These are phyloP conservation scores for Pulchroboletus neoregius DNA, from an alignment of 1,284 basidiomycete genomes.

Conservation along the genomic window DNA sequence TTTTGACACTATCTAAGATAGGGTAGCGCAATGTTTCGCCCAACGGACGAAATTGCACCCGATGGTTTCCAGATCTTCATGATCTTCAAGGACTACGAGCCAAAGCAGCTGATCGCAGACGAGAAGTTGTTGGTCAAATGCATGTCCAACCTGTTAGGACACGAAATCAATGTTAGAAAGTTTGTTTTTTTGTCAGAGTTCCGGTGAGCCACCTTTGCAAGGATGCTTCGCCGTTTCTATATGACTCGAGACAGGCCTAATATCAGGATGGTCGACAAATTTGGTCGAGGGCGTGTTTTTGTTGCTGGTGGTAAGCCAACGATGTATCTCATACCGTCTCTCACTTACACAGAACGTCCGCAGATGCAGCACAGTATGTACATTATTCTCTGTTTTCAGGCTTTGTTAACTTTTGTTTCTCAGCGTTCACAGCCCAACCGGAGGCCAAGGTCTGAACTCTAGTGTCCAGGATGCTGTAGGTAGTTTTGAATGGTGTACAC, in stretches of 20 bases:
- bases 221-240: no score
- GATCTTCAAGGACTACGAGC: slow-evolving; percentile 25
- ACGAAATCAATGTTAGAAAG: slow-evolving; percentile 18
- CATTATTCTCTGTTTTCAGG: no score
- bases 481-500: not conserved
- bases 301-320: slow-evolving; percentile 28
- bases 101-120: slow-evolving; percentile 28
- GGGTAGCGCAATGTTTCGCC: slow-evolving; percentile 15
- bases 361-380: slow-evolving; percentile 1
- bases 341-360: not conserved
- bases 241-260: slow-evolving; percentile 23
- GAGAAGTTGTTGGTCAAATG: slow-evolving; percentile 13
- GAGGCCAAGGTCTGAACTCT: slow-evolving; percentile 42
- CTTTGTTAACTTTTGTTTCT: not conserved
- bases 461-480: slow-evolving; percentile 39
- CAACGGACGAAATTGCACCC: slow-evolving; percentile 18
- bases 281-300: slow-evolving; percentile 31
- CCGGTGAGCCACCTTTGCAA: slow-evolving; percentile 16
- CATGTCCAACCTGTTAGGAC: slow-evolving; percentile 14
- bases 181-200: slow-evolving; percentile 18
- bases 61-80: slow-evolving; percentile 37
- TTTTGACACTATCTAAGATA: not conserved
- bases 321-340: not conserved
- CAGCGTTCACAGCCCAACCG: not conserved
- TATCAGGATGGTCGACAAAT: slow-evolving; percentile 33